Conservation (phyloP, 139 green algal genomes). For the Auxenochlorella pyrenoidosa region DNA sequence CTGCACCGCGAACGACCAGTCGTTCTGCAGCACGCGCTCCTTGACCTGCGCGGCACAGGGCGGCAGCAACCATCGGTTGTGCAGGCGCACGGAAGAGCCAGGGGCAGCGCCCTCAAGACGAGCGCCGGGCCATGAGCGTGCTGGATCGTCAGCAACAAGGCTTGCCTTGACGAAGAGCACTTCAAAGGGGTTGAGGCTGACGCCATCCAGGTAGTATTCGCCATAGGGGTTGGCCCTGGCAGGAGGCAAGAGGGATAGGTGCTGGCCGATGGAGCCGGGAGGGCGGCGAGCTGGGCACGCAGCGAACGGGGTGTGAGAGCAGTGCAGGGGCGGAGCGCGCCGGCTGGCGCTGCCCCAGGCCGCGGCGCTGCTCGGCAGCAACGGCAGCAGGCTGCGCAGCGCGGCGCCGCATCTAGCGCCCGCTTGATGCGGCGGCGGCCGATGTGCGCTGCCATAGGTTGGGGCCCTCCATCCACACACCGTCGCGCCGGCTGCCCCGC, state of each 20-base stretch:
- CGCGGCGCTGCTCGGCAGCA: not conserved
- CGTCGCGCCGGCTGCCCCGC: not conserved
- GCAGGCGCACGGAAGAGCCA: too few relatives aligned
- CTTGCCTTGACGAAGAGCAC: slow-evolving; percentile 77
- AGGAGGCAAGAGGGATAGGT: not conserved
- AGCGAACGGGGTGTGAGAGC: not conserved
- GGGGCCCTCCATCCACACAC: too few relatives aligned
- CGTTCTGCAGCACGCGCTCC: slow-evolving; percentile 55
- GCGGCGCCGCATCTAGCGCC: not conserved
- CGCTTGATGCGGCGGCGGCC: too few relatives aligned
- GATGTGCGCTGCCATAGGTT: too few relatives aligned
- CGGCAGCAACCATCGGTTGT: too few relatives aligned
- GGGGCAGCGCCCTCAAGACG: too few relatives aligned
- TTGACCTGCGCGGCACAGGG: slow-evolving; percentile 51
- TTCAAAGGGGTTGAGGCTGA: slow-evolving; percentile 69
- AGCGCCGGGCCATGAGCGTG: too few relatives aligned
- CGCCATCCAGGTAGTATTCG: slow-evolving; percentile 59
- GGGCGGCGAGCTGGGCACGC: not conserved
- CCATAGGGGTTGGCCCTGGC: slow-evolving; percentile 54
- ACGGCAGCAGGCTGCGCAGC: not conserved
- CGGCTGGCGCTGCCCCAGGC: not conserved
- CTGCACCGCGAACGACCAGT: slow-evolving; percentile 46
- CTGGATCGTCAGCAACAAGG: not conserved
- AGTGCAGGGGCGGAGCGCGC: too few relatives aligned
- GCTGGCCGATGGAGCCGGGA: not conserved